These are phyloP conservation scores for Mucor plumbeus DNA, from an alignment of 371 early-diverging fungal genomes.

Conservation along the genomic window DNA sequence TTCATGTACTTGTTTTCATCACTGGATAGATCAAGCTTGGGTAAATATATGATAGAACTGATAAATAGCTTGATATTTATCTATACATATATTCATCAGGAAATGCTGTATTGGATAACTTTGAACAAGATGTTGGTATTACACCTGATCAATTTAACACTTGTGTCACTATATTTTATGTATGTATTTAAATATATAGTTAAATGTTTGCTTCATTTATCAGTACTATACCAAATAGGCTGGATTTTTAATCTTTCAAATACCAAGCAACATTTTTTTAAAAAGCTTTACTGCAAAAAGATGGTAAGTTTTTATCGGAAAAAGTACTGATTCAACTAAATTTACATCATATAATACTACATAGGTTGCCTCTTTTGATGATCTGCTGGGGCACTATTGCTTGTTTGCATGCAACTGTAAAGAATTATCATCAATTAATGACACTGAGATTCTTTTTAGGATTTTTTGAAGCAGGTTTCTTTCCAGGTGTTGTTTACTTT, in stretches of 20 bases:
- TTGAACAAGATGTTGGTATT: constrained; percentile 52
- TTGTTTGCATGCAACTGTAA: constrained; percentile 41
- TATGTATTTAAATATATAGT: background rate
- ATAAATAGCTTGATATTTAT: background rate
- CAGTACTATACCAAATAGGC: constrained; percentile 16
- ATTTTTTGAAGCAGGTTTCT: constrained; percentile 53
- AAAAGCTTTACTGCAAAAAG: constrained; percentile 44
- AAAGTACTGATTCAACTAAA: too few species aligned
- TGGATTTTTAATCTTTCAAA: constrained; percentile 52
- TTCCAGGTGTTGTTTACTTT: constrained; percentile 52
- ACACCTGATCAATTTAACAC: constrained; percentile 55
- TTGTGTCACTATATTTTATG: constrained; percentile 54
- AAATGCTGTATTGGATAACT: constrained; percentile 55
- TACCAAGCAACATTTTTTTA: constrained; percentile 53
- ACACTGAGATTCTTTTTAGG: constrained; percentile 48
- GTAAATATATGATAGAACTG: constrained; percentile 19
- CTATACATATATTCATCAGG: constrained; percentile 23
- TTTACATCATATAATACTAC: background rate
- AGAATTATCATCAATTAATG: constrained; percentile 36
- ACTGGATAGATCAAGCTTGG: constrained; percentile 56
- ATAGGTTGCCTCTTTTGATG: constrained; percentile 52
- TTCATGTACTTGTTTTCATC: constrained; percentile 58
- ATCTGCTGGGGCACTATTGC: constrained; percentile 48
- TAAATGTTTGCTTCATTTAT: background rate
- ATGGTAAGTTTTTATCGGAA: constrained; percentile 31